These are phyloP conservation scores for Umbilicus rupestris DNA, from an alignment of 164 flowering plant species.

Conservation along the genomic window DNA sequence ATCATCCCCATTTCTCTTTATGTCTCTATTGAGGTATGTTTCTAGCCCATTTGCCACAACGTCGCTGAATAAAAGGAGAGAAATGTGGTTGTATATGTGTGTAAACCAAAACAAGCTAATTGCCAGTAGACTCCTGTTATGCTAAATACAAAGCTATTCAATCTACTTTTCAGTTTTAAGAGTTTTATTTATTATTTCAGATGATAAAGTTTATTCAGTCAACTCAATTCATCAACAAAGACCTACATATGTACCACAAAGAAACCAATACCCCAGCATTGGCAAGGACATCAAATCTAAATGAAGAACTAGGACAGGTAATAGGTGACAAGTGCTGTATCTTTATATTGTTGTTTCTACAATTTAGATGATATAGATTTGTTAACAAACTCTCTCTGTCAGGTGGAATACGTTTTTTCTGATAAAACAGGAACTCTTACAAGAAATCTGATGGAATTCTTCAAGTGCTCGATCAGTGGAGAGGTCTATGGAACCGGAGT, in stretches of 20 bases:
- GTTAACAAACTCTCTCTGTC: conserved; percentile 2
- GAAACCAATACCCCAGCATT: conserved; percentile 86
- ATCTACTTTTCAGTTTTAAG: neutral
- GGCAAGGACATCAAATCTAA: conserved; percentile 93
- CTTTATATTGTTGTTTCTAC: no score
- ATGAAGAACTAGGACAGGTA: conserved; percentile 99
- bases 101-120: neutral
- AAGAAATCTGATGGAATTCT: conserved; percentile 94
- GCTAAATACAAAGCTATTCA: neutral
- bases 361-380: no score
- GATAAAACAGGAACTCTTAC: conserved; percentile 98
- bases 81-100: neutral
- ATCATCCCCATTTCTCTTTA: conserved; percentile 95
- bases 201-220: conserved; percentile 93
- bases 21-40: conserved; percentile 89
- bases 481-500: conserved; percentile 80
- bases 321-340: neutral
- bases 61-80: neutral
- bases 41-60: neutral
- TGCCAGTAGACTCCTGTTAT: neutral
- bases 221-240: conserved; percentile 89
- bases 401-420: conserved; percentile 96
- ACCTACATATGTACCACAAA: conserved; percentile 75
- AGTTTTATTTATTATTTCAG: conserved; percentile 26
- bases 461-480: conserved; percentile 94